These are phyloP conservation scores for Diaporthe caulivora DNA, from an alignment of 2,329 filamentous ascomycete species.

Conservation along the genomic window DNA sequence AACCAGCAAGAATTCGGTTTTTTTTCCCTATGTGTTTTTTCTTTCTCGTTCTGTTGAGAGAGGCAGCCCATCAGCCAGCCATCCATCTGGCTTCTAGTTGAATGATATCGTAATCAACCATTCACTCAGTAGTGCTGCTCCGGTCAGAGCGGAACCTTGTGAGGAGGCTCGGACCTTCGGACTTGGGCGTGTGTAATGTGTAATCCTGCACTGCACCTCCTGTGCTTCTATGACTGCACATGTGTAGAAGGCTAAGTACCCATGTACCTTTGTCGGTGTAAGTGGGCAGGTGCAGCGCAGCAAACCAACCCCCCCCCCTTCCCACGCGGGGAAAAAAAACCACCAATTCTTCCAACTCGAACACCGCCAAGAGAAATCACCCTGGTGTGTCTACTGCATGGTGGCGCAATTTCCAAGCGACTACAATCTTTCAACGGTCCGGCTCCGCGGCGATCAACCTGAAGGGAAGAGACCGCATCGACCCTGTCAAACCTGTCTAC, in stretches of 20 bases:
- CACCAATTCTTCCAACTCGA: background rate
- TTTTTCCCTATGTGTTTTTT: background rate
- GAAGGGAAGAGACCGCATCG: background rate
- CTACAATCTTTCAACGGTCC: slow-evolving; percentile 3
- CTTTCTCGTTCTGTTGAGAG: background rate
- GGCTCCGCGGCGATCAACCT: slow-evolving; percentile 25
- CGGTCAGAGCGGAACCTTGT: slow-evolving; percentile 26
- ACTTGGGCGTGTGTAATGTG: slow-evolving; percentile 20
- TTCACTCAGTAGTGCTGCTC: background rate
- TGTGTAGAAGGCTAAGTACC: no score
- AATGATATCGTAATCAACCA: slow-evolving; percentile 10
- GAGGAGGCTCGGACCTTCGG: slow-evolving; percentile 14
- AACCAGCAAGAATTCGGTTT: background rate
- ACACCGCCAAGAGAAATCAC: background rate
- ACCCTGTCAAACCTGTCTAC: no score
- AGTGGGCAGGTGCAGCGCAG: background rate
- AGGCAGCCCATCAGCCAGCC: slow-evolving; percentile 2
- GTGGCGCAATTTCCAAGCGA: background rate
- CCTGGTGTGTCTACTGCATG: slow-evolving; percentile 4
- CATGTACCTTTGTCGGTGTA: background rate
- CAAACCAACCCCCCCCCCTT: no score
- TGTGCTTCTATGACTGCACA: background rate
- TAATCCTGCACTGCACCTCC: background rate
- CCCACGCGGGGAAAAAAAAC: no score
- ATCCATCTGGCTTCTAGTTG: background rate